These are phyloP conservation scores for Gracilaria domingensis DNA, from an alignment of 23 red algal species.

Conservation along the genomic window DNA sequence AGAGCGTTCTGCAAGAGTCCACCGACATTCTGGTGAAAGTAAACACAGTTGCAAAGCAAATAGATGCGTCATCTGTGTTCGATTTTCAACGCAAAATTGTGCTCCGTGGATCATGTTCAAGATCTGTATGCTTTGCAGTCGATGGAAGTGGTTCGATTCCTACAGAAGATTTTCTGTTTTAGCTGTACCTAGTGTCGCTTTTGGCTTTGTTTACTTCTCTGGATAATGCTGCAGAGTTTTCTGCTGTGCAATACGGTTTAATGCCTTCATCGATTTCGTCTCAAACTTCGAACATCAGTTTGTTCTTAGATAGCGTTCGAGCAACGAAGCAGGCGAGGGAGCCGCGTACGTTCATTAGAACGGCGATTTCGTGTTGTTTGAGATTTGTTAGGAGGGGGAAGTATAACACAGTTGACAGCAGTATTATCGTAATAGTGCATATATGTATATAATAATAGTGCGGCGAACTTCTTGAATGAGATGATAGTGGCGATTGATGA, in stretches of 20 bases:
- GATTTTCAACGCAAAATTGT: not conserved
- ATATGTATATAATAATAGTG: not conserved
- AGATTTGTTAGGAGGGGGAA: not conserved
- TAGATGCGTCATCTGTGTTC: not conserved
- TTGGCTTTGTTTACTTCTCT: not conserved
- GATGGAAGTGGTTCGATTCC: slow-evolving; percentile 26
- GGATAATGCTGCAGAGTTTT: not conserved
- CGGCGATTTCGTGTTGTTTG: not conserved
- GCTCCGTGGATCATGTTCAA: not conserved
- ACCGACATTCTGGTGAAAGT: not conserved
- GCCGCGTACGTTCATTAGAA: not conserved
- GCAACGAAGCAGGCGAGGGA: not conserved
- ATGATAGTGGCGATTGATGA: not conserved
- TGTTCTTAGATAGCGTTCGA: not conserved
- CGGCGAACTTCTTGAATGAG: not conserved
- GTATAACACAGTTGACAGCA: not conserved
- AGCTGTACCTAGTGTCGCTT: not conserved
- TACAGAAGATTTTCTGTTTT: not conserved
- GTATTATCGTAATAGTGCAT: not conserved
- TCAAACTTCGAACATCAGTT: not conserved
- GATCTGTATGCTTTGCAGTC: slow-evolving; percentile 5
- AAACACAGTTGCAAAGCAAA: not conserved
- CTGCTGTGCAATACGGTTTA: slow-evolving; percentile 23
- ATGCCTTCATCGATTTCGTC: not conserved
- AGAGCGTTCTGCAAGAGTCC: not conserved